These are phyloP conservation scores for Monosiga brevicollis DNA, from an alignment of 78 protist genomes.

Conservation along the genomic window DNA sequence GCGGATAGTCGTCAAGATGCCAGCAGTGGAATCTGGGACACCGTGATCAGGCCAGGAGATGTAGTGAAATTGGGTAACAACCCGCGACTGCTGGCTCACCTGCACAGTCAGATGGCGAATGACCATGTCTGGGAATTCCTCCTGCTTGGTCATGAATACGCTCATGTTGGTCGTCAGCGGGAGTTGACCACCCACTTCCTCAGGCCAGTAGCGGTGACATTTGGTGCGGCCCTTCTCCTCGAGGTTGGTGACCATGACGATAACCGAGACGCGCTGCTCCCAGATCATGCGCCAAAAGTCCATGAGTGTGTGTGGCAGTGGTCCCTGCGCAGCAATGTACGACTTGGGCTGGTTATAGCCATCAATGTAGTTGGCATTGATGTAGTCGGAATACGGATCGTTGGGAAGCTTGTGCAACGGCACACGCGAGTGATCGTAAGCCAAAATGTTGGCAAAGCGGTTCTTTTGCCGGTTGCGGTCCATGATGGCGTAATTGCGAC, in stretches of 20 bases:
- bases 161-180: neutral
- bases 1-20: neutral
- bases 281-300: constrained; percentile 62
- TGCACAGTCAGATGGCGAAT: neutral
- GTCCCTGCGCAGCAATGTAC: constrained; percentile 57
- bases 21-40: constrained; percentile 1
- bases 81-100: constrained; percentile 7
- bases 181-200: neutral
- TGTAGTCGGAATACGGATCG: constrained; percentile 19
- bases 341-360: neutral
- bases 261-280: constrained; percentile 1
- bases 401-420: neutral
- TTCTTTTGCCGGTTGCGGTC: constrained; percentile 25
- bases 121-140: neutral
- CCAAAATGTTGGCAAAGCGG: constrained; percentile 27
- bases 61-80: constrained; percentile 28
- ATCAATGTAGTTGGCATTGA: constrained; percentile 47
- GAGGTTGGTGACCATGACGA: constrained; percentile 46
- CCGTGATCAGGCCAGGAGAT: constrained; percentile 59
- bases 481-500: neutral
- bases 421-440: constrained; percentile 3
- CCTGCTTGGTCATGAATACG: neutral
- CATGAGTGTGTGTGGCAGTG: constrained; percentile 6
- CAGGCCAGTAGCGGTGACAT: constrained; percentile 46
- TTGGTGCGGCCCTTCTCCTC: constrained; percentile 16